phyloP scores from a whole-genome alignment of 148 eudicot species.

The Vaccinium darrowii region DNA sequence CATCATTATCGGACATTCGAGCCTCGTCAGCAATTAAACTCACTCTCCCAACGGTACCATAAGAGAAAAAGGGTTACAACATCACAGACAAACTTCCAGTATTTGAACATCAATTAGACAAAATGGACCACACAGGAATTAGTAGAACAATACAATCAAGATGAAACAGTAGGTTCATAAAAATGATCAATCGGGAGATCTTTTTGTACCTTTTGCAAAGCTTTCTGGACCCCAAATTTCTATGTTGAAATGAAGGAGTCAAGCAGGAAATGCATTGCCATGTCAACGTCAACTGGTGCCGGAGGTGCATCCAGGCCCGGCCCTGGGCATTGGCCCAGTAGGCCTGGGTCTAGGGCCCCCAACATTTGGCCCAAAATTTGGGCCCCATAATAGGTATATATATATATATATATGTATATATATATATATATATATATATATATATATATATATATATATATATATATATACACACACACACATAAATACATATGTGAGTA shows the following conservation, averaged over 20 bases:
- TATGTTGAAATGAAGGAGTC: constrained; percentile 95
- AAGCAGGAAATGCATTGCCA: constrained; percentile 90
- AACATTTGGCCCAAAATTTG: too few species aligned
- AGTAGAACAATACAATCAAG: background rate
- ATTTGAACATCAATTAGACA: background rate
- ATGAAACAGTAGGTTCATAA: background rate
- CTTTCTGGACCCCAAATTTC: constrained; percentile 90
- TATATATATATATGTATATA: too few species aligned
- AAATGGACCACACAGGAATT: background rate
- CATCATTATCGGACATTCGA: background rate
- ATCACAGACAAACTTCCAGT: background rate
- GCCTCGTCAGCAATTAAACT: too few species aligned
- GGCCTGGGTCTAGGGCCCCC: too few species aligned
- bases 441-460: too few species aligned
- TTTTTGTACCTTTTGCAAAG: constrained; percentile 76
- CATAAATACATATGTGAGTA: too few species aligned
- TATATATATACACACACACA: too few species aligned
- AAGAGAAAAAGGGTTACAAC: background rate
- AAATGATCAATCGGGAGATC: background rate
- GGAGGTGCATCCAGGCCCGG: constrained; percentile 55
- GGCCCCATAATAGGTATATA: too few species aligned
- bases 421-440: too few species aligned
- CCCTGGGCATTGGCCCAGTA: too few species aligned
- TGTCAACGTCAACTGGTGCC: constrained; percentile 92
- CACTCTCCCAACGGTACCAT: too few species aligned